A percentile compares a stretch with the other conserved stretches of the same genome.
phyloP scores from a whole-genome alignment of 2,329 filamentous ascomycete species.

The Cyclaneusma minus region DNA sequence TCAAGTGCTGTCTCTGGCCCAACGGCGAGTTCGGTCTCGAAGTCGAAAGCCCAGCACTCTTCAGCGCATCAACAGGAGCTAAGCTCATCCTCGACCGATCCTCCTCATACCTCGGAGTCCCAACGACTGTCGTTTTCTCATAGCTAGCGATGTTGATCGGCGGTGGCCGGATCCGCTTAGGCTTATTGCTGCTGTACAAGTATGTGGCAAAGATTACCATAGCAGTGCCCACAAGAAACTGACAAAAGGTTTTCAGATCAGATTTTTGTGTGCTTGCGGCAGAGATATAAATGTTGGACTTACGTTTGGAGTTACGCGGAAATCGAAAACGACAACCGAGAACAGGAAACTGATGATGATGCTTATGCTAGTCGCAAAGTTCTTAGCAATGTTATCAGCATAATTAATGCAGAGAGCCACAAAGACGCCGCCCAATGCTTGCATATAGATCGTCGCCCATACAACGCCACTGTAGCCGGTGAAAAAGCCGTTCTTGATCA shows the following conservation, averaged over 20 bases:
- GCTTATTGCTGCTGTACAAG: conserved; percentile 60
- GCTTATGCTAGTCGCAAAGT: conserved; percentile 83
- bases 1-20: conserved; percentile 25
- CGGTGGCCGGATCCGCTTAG: conserved; percentile 40
- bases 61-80: conserved; percentile 15
- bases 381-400: conserved; percentile 82
- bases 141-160: conserved; percentile 57
- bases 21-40: conserved; percentile 33
- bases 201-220: conserved; percentile 73
- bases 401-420: conserved; percentile 70
- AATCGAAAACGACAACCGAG: conserved; percentile 75
- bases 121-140: conserved; percentile 43
- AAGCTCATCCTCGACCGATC: conserved; percentile 10
- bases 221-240: conserved; percentile 72
- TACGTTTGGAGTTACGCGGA: conserved; percentile 58
- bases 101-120: conserved; percentile 17
- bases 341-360: conserved; percentile 77
- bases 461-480: conserved; percentile 88
- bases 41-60: conserved; percentile 32
- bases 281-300: conserved; percentile 23
- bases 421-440: conserved; percentile 74
- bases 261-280: conserved; percentile 4
- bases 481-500: conserved; percentile 79
- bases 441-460: conserved; percentile 70
- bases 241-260: conserved; percentile 3